These are phyloP conservation scores for Botrytis fragariae DNA, from an alignment of 2,329 filamentous ascomycete species.

Conservation along the genomic window DNA sequence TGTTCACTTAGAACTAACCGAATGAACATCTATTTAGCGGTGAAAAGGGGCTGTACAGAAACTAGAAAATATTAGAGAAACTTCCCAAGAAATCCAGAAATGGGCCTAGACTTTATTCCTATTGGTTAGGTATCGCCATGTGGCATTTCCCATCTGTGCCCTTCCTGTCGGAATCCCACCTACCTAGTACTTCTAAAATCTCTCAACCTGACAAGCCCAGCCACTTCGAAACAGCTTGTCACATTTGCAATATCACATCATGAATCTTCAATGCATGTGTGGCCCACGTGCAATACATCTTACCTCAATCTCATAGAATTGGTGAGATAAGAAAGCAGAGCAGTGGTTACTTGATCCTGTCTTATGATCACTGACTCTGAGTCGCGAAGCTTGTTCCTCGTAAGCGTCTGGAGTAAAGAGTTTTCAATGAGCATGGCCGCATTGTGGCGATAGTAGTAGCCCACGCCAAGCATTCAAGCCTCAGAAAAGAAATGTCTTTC, in stretches of 20 bases:
- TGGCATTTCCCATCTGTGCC: background rate
- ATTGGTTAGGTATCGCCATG: conserved; percentile 1
- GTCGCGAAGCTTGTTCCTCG: conserved; percentile 8
- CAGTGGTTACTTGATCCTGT: background rate
- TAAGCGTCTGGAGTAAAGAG: background rate
- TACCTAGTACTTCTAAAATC: background rate
- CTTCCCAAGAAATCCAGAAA: background rate
- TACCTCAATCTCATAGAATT: background rate
- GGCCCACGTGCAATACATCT: background rate
- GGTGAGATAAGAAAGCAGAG: background rate
- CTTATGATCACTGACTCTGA: conserved; percentile 13
- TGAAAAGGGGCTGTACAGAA: background rate
- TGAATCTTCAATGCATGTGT: conserved; percentile 6
- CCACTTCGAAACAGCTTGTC: background rate
- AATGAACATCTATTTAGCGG: background rate
- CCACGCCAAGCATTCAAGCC: background rate
- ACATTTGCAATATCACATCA: background rate
- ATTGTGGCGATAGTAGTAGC: background rate
- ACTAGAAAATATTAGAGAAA: background rate
- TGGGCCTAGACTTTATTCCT: background rate
- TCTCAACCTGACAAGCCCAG: background rate
- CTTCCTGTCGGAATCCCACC: conserved; percentile 4
- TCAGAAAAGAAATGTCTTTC: background rate
- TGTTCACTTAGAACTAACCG: background rate
- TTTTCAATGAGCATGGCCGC: background rate